phyloP scores from a whole-genome alignment of 1,284 basidiomycete species.

The Ustilago xerochloae region DNA sequence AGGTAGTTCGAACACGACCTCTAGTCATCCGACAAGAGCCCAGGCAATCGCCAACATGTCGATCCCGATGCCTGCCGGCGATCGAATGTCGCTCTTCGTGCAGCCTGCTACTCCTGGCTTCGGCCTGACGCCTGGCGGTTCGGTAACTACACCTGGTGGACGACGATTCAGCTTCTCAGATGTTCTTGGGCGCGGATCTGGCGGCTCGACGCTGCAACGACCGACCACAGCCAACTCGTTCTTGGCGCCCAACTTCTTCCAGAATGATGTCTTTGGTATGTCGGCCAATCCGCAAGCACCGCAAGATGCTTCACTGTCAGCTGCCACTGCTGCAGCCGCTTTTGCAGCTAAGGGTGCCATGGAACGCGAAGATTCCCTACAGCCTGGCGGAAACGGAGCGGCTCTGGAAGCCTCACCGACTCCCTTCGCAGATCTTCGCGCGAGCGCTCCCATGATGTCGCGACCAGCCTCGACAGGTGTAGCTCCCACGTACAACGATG shows the following conservation, averaged over 20 bases:
- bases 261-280: slow-evolving; percentile 8
- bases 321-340: slow-evolving; percentile 10
- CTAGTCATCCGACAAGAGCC: slow-evolving; percentile 8
- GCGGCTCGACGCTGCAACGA: slow-evolving; percentile 8
- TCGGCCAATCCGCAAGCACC: slow-evolving; percentile 3
- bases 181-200: slow-evolving; percentile 16
- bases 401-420: neutral
- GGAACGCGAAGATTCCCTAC: neutral
- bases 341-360: slow-evolving; percentile 7
- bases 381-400: neutral
- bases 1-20: neutral
- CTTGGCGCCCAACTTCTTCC: slow-evolving; percentile 17
- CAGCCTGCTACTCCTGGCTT: slow-evolving; percentile 28
- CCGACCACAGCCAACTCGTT: slow-evolving; percentile 31
- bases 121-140: slow-evolving; percentile 37
- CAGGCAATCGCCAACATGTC: slow-evolving; percentile 31
- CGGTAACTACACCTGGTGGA: slow-evolving; percentile 31
- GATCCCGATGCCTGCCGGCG: slow-evolving; percentile 32
- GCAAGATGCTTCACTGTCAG: no score
- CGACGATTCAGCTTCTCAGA: slow-evolving; percentile 51
- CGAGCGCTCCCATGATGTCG: slow-evolving; percentile 2
- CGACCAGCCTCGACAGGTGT: slow-evolving; percentile 34
- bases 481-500: slow-evolving; percentile 11
- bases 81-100: slow-evolving; percentile 34
- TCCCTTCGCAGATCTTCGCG: neutral